Conservation (phyloP, 345 rosid genomes). For the Bruguiera sexangula region DNA sequence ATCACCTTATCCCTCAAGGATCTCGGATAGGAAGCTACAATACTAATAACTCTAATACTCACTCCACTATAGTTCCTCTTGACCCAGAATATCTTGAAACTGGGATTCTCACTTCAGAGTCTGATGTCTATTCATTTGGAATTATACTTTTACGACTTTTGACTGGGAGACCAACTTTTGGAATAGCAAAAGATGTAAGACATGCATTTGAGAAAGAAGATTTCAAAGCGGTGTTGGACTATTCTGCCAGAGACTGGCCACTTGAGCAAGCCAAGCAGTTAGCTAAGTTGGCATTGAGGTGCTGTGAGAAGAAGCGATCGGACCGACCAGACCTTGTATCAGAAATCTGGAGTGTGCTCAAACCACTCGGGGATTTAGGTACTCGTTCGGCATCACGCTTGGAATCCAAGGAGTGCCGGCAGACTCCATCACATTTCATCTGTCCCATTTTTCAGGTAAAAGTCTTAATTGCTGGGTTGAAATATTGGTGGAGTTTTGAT, state of each 20-base stretch:
- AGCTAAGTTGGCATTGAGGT: conserved; percentile 61
- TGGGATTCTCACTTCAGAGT: conserved; percentile 47
- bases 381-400: conserved; percentile 27
- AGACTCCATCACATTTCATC: conserved; percentile 71
- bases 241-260: conserved; percentile 81
- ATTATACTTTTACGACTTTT: conserved; percentile 72
- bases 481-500: too few relatives aligned
- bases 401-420: conserved; percentile 40
- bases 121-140: conserved; percentile 77
- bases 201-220: conserved; percentile 63
- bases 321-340: conserved; percentile 57
- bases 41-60: conserved; percentile 11
- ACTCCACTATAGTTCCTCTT: conserved; percentile 26
- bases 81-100: conserved; percentile 59
- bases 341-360: conserved; percentile 48
- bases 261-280: conserved; percentile 47
- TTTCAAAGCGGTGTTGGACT: conserved; percentile 52
- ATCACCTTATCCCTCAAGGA: conserved; percentile 40
- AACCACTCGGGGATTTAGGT: conserved; percentile 46
- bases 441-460: conserved; percentile 91
- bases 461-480: background rate
- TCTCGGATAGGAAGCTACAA: conserved; percentile 11
- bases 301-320: conserved; percentile 49
- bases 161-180: conserved; percentile 55
- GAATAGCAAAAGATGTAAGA: conserved; percentile 51